A percentile compares a stretch with the other conserved stretches of the same genome.
Conservation (phyloP, 2,329 filamentous ascomycete genomes). For the Phyllosticta capitalensis region DNA sequence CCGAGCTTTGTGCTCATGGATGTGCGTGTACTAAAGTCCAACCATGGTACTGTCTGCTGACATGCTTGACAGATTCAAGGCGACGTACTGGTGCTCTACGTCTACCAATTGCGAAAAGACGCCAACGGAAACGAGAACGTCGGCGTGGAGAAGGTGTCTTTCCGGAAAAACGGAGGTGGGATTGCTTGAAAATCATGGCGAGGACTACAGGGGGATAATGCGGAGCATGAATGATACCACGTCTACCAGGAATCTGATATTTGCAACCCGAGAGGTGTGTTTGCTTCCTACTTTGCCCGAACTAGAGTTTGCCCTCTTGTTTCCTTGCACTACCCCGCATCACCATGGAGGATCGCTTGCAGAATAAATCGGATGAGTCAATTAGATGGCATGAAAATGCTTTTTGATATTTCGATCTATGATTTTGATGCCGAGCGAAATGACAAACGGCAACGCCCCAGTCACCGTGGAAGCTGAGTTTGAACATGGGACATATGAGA, state of each 20-base stretch:
- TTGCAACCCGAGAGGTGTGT: background rate
- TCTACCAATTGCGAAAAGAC: conserved; percentile 57
- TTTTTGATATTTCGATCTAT: too few species aligned
- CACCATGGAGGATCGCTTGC: background rate
- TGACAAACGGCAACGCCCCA: too few species aligned
- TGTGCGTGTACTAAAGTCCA: conserved; percentile 50
- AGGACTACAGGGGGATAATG: background rate
- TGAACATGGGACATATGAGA: background rate
- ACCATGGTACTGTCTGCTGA: background rate
- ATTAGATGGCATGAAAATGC: too few species aligned
- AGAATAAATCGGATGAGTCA: too few species aligned
- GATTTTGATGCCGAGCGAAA: too few species aligned
- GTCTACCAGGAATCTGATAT: background rate
- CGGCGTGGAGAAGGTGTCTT: conserved; percentile 47
- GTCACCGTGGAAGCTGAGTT: too few species aligned
- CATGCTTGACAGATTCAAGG: conserved; percentile 64
- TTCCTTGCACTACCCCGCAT: background rate
- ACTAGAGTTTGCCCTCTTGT: background rate
- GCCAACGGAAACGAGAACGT: conserved; percentile 44
- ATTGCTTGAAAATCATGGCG: conserved; percentile 19
- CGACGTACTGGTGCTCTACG: conserved; percentile 89
- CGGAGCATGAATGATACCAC: conserved; percentile 7
- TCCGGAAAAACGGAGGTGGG: conserved; percentile 40
- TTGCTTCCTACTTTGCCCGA: background rate
- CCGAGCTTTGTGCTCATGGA: conserved; percentile 98